Evolutionary conservation across 805 yeast genomes (phyloP).

Genomic region (Saccharomyces mikatae): DNA sequence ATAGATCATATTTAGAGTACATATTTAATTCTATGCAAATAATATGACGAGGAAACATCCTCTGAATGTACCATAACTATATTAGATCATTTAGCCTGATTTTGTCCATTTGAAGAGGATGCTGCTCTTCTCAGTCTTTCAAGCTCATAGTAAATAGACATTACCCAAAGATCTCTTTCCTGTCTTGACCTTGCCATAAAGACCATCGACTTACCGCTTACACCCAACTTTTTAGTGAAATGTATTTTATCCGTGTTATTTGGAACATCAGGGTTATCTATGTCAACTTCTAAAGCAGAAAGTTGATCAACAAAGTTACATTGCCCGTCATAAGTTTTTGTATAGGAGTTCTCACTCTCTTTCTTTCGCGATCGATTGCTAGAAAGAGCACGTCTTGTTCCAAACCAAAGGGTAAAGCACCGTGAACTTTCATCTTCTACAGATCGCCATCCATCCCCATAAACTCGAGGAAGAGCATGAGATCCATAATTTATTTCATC

Average conservation of each 20-base stretch:
- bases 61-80: neutral
- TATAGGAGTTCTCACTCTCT: neutral
- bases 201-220: constrained; percentile 58
- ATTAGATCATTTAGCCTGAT: neutral
- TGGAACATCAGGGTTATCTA: neutral
- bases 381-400: constrained; percentile 46
- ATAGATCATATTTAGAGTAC: neutral
- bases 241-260: neutral
- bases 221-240: constrained; percentile 46
- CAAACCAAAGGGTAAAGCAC: constrained; percentile 82
- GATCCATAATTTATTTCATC: constrained; percentile 47
- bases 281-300: neutral
- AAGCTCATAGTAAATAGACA: constrained; percentile 29
- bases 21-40: neutral
- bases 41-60: neutral
- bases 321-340: neutral
- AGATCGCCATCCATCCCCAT: constrained; percentile 77
- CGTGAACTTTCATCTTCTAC: constrained; percentile 68
- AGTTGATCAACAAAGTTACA: neutral
- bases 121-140: constrained; percentile 23
- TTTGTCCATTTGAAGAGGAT: neutral
- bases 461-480: constrained; percentile 59
- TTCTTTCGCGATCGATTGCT: neutral
- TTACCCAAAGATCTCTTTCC: constrained; percentile 80
- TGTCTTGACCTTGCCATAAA: constrained; percentile 77